Evolutionary conservation across 176 grass and related monocot genomes (phyloP).

Genomic region (Melocanna baccifera): DNA sequence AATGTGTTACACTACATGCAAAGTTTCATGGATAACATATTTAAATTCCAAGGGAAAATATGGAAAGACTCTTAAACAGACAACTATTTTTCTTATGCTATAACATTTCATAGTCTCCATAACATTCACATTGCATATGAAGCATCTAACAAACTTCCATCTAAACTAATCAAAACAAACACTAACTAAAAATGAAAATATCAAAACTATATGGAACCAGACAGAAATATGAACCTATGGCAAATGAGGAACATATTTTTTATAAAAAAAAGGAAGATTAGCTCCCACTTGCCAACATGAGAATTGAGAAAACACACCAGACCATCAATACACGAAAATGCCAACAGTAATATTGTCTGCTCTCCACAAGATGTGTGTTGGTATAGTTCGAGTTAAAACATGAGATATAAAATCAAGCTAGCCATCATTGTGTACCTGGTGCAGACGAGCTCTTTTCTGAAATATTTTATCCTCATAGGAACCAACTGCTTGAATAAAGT

Average conservation of each 20-base stretch:
- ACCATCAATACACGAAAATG: neutral
- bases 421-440: slow-evolving; percentile 56
- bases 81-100: neutral
- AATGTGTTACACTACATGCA: neutral
- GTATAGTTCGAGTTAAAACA: neutral
- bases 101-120: slow-evolving; percentile 3
- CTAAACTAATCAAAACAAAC: neutral
- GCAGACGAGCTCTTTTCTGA: slow-evolving; percentile 86
- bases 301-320: neutral
- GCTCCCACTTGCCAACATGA: slow-evolving; percentile 16
- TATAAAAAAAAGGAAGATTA: neutral
- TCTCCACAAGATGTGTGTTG: neutral
- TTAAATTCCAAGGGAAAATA: neutral
- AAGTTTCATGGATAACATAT: slow-evolving; percentile 14
- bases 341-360: neutral
- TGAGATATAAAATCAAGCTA: slow-evolving; percentile 27
- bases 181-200: neutral
- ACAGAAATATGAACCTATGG: neutral
- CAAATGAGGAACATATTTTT: neutral
- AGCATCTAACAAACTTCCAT: neutral
- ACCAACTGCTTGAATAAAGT: slow-evolving; percentile 98
- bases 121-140: neutral
- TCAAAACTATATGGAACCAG: neutral
- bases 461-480: slow-evolving; percentile 92
- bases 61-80: neutral